Conservation (phyloP, 2,329 filamentous ascomycete genomes). For the Karstenula rhodostoma region DNA sequence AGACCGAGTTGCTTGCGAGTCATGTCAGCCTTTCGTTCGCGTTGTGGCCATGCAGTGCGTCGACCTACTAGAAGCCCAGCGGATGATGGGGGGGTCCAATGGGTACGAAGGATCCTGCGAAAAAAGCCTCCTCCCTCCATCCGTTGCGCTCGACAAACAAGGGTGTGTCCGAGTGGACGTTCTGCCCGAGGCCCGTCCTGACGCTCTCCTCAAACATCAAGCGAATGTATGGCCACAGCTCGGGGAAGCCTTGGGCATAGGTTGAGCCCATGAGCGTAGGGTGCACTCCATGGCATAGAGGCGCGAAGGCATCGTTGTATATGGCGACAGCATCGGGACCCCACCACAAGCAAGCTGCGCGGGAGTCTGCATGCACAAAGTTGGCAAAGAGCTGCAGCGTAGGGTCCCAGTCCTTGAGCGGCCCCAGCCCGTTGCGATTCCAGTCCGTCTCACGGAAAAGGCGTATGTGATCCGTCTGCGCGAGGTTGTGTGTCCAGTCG, state of each 20-base stretch:
- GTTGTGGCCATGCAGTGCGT: no score
- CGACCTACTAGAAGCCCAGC: slow-evolving; percentile 34
- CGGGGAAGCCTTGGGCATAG: slow-evolving; percentile 39
- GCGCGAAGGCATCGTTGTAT: slow-evolving; percentile 42
- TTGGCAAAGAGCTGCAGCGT: slow-evolving; percentile 38
- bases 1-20: slow-evolving; percentile 26
- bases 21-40: no score
- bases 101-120: slow-evolving; percentile 41
- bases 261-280: slow-evolving; percentile 42
- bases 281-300: slow-evolving; percentile 35
- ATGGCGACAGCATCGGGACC: slow-evolving; percentile 29
- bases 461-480: slow-evolving; percentile 41
- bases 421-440: slow-evolving; percentile 34
- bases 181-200: slow-evolving; percentile 31
- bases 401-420: slow-evolving; percentile 32
- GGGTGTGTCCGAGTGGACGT: slow-evolving; percentile 30
- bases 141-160: slow-evolving; percentile 41
- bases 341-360: slow-evolving; percentile 45
- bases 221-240: slow-evolving; percentile 33
- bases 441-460: slow-evolving; percentile 42
- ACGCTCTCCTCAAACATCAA: slow-evolving; percentile 35
- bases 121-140: slow-evolving; percentile 42
- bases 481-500: slow-evolving; percentile 40
- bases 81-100: slow-evolving; percentile 35
- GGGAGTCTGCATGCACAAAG: slow-evolving; percentile 41